Conservation (phyloP, 306 rosid genomes). For the Prunus persica region Prunus_persica_NCBIv2 NC_034010.1:24332001-24332500, state of each 20-base stretch:
- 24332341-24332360: neutral
- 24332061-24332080: neutral
- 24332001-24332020: neutral
- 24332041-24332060: neutral
- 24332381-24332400: neutral
- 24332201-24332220: neutral
- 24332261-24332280: neutral
- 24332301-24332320: neutral
- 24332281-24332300: neutral
- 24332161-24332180: neutral
- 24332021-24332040: neutral
- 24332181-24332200: neutral
- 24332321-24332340: neutral
- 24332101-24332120: neutral
- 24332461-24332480: conserved; percentile 22
- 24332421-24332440: neutral
- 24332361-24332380: neutral
- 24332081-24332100: too few relatives aligned
- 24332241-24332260: neutral
- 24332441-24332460: conserved; percentile 1
- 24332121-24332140: neutral
- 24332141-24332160: neutral
- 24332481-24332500: conserved; percentile 69
- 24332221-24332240: neutral
- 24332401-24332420: conserved; percentile 6